Base-by-base conservation (phyloP, 257 asterid genomes). In the Ballota nigra region DNA sequence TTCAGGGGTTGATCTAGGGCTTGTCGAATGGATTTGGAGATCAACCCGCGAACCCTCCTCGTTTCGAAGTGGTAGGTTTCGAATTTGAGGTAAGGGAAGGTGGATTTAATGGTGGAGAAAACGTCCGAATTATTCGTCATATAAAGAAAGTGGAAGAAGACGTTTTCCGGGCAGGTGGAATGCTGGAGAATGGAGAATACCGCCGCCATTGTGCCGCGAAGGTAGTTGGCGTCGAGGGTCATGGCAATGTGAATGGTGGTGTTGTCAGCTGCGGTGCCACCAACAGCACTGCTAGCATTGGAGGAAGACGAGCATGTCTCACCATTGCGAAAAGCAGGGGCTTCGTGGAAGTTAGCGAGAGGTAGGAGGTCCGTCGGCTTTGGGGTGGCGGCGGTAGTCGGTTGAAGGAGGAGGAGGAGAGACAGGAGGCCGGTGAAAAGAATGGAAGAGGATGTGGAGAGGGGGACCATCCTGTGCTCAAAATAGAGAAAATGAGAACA, bases 251-350 rank as follows among this genome's bases (percentile, higher is more conserved):
- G 85, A 24, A 81, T 63, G 63, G 71, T 69, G 71, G 49, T n/a
- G 56, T n/a, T 47, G 20, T 47, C 55, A 4, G 8, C 20, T 5
- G 8, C 55, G 20, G 20, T 4, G 20, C 8, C 55, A 5, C 8
- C 22, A 8, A 0, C n/a, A 7, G 9, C 8, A 2, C 20, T 3
- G 7, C 19, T 3, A 77, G n/a, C 5, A n/a, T n/a, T n/a, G 58
- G 16, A 11, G 43, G 63, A 16, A 53, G 71, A 9, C 5, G 61
- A 51, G 60, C 92, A 88, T 1, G 79, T 56, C 5, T 69, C 83
- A 8, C 91, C 89, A 61, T 88, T 87, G 11, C 85, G 87, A 45
- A 85, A 87, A 18, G 86, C 88, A 3, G 88, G 93, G 53, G 90
- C 89, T 51, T 85, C 87, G 3, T 81, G 86, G 70, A 86, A 86